Conservation (phyloP, 345 rosid species). For the Aurinia saxatilis region DNA sequence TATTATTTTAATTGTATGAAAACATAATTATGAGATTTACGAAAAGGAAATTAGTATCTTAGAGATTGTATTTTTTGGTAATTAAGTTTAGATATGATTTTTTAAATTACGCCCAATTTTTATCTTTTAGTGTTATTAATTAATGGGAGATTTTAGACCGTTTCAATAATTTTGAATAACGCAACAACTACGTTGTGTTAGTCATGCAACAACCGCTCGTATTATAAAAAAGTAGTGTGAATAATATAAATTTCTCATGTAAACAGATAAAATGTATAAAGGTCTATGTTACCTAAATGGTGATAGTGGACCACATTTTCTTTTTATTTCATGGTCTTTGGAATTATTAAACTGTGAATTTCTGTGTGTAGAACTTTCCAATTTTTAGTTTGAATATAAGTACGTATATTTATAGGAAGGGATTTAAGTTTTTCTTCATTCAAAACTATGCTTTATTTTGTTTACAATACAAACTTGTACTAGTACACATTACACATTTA, state of each 20-base stretch:
- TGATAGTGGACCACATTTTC: not conserved
- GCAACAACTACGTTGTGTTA: slow-evolving; percentile 13
- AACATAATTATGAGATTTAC: not conserved
- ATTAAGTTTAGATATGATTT: not conserved
- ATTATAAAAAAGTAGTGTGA: not conserved
- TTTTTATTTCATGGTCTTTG: not conserved
- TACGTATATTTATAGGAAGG: not conserved
- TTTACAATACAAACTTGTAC: not conserved
- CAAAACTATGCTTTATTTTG: not conserved
- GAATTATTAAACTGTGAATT: not conserved
- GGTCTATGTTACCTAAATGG: not conserved
- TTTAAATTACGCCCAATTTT: no score
- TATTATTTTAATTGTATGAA: not conserved
- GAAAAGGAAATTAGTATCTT: not conserved
- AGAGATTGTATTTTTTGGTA: not conserved
- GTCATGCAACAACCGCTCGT: slow-evolving; percentile 24
- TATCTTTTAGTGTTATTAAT: not conserved
- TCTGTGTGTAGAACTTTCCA: slow-evolving; percentile 4
- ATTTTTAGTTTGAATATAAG: not conserved
- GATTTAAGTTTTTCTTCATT: not conserved
- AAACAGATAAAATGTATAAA: no score
- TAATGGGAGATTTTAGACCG: slow-evolving; percentile 8
- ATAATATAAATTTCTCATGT: not conserved
- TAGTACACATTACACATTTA: not conserved
- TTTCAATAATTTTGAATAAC: slow-evolving; percentile 1